phyloP scores from a whole-genome alignment of 495 filamentous ascomycete genomes.

The Penicillium steckii region DNA sequence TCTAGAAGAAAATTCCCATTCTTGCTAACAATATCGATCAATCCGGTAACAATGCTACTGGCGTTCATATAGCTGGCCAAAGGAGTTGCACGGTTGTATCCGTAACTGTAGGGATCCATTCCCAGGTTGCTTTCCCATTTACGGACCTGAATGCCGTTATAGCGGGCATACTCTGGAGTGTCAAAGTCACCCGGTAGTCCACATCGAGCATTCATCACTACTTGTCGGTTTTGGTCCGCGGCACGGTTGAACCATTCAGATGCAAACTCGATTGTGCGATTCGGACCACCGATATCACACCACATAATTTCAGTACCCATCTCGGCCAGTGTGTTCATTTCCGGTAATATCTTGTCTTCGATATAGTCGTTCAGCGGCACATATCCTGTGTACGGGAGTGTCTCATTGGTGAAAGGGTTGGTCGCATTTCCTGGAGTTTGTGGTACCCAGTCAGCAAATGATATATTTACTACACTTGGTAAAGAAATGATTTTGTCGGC shows the following conservation, averaged over 20 bases:
- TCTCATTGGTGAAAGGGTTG: conserved; percentile 49
- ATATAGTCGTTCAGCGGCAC: conserved; percentile 48
- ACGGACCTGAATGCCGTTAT: conserved; percentile 44
- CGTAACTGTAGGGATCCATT: conserved; percentile 56
- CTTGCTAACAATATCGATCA: conserved; percentile 55
- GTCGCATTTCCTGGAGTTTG: conserved; percentile 28
- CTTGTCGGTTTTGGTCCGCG: conserved; percentile 38
- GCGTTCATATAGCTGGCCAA: conserved; percentile 50
- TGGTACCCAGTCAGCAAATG: conserved; percentile 10
- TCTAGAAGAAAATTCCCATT: conserved; percentile 59
- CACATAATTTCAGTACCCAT: conserved; percentile 57
- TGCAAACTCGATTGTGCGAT: conserved; percentile 48
- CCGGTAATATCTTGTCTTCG: conserved; percentile 46
- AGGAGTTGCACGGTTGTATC: conserved; percentile 54
- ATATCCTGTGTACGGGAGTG: conserved; percentile 49
- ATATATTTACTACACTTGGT: too few relatives aligned
- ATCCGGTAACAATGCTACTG: conserved; percentile 35
- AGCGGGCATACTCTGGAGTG: conserved; percentile 51
- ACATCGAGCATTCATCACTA: conserved; percentile 52
- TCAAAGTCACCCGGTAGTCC: conserved; percentile 51
- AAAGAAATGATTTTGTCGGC: too few relatives aligned
- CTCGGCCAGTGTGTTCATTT: conserved; percentile 50
- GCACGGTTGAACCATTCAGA: conserved; percentile 45
- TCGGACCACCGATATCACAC: conserved; percentile 55
- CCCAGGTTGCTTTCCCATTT: conserved; percentile 58